Evolutionary conservation across 2,329 filamentous ascomycete species (phyloP), one percentile per base, ranked within the genome.

Genomic region (Alternaria incomplexa): DNA sequence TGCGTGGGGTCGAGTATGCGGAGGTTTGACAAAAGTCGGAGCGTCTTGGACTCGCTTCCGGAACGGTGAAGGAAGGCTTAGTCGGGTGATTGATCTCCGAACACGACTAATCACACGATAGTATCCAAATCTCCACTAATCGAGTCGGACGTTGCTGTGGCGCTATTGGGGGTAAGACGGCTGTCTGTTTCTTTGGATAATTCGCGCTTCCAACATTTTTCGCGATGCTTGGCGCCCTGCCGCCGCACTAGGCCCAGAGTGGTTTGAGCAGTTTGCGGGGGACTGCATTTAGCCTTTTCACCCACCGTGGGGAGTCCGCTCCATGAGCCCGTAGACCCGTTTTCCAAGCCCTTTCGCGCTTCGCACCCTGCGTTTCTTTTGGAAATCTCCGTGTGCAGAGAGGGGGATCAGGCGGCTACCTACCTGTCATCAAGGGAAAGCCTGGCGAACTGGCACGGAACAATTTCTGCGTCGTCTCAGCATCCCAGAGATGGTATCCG

Each of bases 311-410:
- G 60, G 56, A 58, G 30, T 40, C 46, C 22, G 45, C 63, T 71
- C 70, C 71, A 56, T 71, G 70, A 65, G 68, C 53, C 76, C 74
- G 71, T 71, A 55, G 63, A 71, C 70, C 73, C 72, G 66, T 70
- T 59, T 72, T 67, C 67, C 69, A 73, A 72, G 64, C 61, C 64
- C 61, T 20, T 52, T 40, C 48, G 48, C 28, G 20, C 48, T 52
- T 12, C 17, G 5, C 17, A 15, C 45, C 17, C 30, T 50, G 22
- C 46, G 6, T 20, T 11, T 48, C 28, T 12, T 5, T 26, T 46
- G 25, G n/a, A 51, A 46, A 57, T 47, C 40, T 32, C 47, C 54
- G 55, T 30, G 22, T 22, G 13, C 17, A 25, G 32, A 6, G 36
- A 46, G 23, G 44, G 36, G 10, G 12, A n/a, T 9, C 40, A 25